phyloP scores from a whole-genome alignment of 768 basidiomycete species.

The Russula foetens region DNA sequence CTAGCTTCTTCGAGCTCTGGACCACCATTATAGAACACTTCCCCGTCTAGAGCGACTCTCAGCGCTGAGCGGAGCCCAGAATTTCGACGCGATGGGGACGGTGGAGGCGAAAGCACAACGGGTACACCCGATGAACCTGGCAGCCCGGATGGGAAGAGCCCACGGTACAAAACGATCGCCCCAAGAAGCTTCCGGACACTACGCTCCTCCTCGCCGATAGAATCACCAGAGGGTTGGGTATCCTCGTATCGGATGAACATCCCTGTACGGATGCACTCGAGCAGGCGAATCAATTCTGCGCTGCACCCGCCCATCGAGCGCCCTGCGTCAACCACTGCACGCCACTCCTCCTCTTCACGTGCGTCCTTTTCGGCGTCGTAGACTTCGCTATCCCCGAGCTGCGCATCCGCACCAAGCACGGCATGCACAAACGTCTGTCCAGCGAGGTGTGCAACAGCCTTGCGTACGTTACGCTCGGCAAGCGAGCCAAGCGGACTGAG shows the following conservation, averaged over 20 bases:
- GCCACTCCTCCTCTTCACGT: conserved; percentile 34
- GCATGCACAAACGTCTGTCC: conserved; percentile 46
- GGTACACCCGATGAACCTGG: conserved; percentile 22
- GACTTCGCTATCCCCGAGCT: conserved; percentile 15
- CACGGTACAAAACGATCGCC: conserved; percentile 53
- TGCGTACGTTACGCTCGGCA: conserved; percentile 41
- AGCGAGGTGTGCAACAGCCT: conserved; percentile 45
- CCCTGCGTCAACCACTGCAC: conserved; percentile 48
- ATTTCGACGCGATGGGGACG: conserved; percentile 39
- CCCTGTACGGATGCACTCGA: conserved; percentile 39
- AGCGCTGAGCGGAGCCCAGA: conserved; percentile 37
- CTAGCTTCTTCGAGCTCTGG: conserved; percentile 58
- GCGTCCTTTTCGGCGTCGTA: conserved; percentile 27
- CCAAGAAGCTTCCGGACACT: conserved; percentile 50
- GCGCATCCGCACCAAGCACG: conserved; percentile 25
- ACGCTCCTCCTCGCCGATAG: conserved; percentile 32
- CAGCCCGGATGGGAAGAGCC: conserved; percentile 42
- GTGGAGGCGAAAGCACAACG: conserved; percentile 49
- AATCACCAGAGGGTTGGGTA: conserved; percentile 21
- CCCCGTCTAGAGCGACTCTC: conserved; percentile 46
- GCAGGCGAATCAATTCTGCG: conserved; percentile 41
- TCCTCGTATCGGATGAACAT: conserved; percentile 26
- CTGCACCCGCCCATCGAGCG: conserved; percentile 54
- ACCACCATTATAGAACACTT: conserved; percentile 35
- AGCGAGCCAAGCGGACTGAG: conserved; percentile 39